Evolutionary conservation across 2,329 filamentous ascomycete species (phyloP).

Genomic region (Raffaelea arxii): DNA sequence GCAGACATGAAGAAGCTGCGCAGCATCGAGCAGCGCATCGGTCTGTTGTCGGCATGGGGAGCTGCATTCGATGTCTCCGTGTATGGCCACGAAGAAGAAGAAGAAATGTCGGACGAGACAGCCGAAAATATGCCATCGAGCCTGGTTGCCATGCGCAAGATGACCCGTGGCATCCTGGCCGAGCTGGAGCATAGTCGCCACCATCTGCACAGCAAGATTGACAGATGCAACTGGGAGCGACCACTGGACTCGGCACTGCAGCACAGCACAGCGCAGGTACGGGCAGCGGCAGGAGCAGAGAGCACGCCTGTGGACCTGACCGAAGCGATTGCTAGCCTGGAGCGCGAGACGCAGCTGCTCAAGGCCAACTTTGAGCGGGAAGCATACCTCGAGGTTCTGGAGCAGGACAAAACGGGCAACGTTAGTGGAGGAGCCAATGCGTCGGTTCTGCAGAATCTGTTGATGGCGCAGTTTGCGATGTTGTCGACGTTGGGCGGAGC

Average conservation of each 20-base stretch:
- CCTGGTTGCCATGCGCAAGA: slow-evolving; percentile 70
- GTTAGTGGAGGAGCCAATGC: slow-evolving; percentile 58
- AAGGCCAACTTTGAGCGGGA: slow-evolving; percentile 78
- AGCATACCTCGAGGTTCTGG: slow-evolving; percentile 63
- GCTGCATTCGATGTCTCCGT: slow-evolving; percentile 80
- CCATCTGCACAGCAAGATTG: slow-evolving; percentile 77
- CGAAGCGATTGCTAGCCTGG: slow-evolving; percentile 58
- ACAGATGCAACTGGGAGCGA: slow-evolving; percentile 78
- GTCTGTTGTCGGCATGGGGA: slow-evolving; percentile 83
- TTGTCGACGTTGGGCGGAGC: slow-evolving; percentile 75
- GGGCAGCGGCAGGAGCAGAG: slow-evolving; percentile 60
- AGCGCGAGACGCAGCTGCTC: slow-evolving; percentile 75
- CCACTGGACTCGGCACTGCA: slow-evolving; percentile 79
- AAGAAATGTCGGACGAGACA: slow-evolving; percentile 56
- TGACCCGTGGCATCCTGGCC: slow-evolving; percentile 75
- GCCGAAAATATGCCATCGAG: slow-evolving; percentile 60
- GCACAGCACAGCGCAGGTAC: slow-evolving; percentile 71
- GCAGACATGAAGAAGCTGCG: slow-evolving; percentile 72
- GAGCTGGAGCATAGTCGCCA: slow-evolving; percentile 87
- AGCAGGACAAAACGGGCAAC: slow-evolving; percentile 62
- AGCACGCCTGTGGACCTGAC: slow-evolving; percentile 46
- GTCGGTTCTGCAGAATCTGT: slow-evolving; percentile 76
- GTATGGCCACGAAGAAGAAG: slow-evolving; percentile 49
- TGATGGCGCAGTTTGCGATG: slow-evolving; percentile 88
- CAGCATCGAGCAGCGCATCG: slow-evolving; percentile 75